A percentile compares a stretch with the other conserved stretches of the same genome.
Conservation (phyloP, 139 green algal species). For the Diplosphaera chodatii region DNA sequence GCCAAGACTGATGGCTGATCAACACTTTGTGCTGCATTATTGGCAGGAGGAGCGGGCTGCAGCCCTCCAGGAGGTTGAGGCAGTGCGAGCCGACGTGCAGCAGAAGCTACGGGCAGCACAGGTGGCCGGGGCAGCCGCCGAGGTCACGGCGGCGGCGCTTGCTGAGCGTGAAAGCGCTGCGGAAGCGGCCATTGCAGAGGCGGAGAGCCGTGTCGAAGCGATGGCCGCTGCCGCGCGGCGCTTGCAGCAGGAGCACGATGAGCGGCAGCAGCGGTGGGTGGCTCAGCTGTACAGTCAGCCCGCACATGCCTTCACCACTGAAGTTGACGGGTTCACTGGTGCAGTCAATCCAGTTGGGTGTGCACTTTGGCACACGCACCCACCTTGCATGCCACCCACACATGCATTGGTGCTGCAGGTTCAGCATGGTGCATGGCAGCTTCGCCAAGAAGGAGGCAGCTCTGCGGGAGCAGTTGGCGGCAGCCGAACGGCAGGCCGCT, state of each 20-base stretch:
- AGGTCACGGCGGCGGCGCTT: not conserved
- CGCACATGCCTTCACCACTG: too few species aligned
- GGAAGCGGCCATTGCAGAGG: not conserved
- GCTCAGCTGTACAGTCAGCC: too few species aligned
- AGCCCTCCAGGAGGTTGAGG: not conserved
- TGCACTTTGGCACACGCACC: too few species aligned
- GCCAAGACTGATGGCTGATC: too few species aligned
- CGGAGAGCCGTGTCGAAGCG: not conserved
- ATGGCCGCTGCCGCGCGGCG: not conserved
- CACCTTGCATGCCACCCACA: too few species aligned
- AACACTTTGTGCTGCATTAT: too few species aligned
- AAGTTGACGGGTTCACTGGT: too few species aligned
- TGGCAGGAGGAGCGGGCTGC: not conserved
- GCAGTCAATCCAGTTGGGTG: too few species aligned
- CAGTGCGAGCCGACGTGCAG: not conserved
- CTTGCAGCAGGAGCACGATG: not conserved
- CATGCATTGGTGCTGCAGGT: too few species aligned
- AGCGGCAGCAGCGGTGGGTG: not conserved
- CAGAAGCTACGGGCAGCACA: not conserved
- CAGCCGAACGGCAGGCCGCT: not conserved
- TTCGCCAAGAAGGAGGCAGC: constrained; percentile 1
- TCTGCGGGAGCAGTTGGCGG: not conserved
- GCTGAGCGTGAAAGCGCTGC: not conserved
- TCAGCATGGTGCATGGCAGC: not conserved
- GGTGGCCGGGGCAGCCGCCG: not conserved